Evolutionary conservation across 2,329 filamentous ascomycete species (phyloP), one percentile per base, ranked within the genome.

Genomic region (Rhinocladiella similis): DNA sequence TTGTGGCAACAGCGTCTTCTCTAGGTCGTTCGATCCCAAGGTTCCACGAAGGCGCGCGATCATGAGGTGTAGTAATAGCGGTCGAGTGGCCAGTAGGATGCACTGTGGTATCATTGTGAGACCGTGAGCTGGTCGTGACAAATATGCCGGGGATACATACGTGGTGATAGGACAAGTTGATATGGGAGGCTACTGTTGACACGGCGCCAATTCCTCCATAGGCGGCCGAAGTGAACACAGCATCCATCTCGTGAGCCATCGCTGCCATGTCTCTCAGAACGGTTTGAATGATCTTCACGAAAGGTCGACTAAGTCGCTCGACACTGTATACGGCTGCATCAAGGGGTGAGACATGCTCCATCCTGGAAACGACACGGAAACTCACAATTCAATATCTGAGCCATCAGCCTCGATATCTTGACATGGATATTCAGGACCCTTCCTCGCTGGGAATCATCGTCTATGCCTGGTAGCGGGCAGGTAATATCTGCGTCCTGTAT

Each of bases 401-500:
- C 72, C 41, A 77, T 75, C 13, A 76, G 72, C 41, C 73, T 71
- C 2, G 75, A 76, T 42, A 80, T 66, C 54, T 75, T 76, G 48
- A 80, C 76, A 48, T 80, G 75, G 64, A 80, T 74, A 13, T 68
- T 68, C 10, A 80, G 63, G 1, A 73, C 73, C n/a, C 70, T 64
- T 16, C 69, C 68, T 45, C 72, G 70, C 47, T 77, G 74, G 13
- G 66, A 56, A 10, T 72, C 73, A 22, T 68, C 70, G 1, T 71
- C 65, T 16, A 76, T 79, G 10, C 67, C 67, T 1, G 81, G 77
- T 5, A 80, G 71, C 4, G 72, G 70, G 0, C 76, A 74, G 5
- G 76, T 72, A 0, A 84, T 73, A 45, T 83, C 78, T 14, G 79
- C 75, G 38, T 82, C 79, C 16, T 72, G 70, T 2, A 82, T 70